phyloP scores from a whole-genome alignment of 225 moss, liverwort and hornwort species.

The Pseudoscleropodium purum region DNA sequence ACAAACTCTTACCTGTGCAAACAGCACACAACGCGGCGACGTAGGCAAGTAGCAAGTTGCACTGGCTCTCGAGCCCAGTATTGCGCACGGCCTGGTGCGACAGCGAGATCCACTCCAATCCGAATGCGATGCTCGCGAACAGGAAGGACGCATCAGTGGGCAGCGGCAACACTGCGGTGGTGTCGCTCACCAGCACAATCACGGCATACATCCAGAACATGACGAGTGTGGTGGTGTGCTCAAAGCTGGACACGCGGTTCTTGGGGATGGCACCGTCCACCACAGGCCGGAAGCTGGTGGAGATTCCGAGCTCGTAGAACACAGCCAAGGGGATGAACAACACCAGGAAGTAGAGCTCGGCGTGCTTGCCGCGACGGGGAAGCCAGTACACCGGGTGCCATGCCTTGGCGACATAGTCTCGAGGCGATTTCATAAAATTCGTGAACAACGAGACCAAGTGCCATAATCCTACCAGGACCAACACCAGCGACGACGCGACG shows the following conservation, averaged over 20 bases:
- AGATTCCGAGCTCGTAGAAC: conserved; percentile 73
- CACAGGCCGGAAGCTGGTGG: conserved; percentile 52
- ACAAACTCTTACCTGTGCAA: conserved; percentile 25
- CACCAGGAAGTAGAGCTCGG: conserved; percentile 64
- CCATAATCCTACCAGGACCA: conserved; percentile 64
- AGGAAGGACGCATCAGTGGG: conserved; percentile 63
- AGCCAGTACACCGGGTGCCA: conserved; percentile 62
- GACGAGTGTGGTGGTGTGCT: conserved; percentile 59
- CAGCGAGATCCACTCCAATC: conserved; percentile 61
- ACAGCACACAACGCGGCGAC: conserved; percentile 40
- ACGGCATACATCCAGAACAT: conserved; percentile 80
- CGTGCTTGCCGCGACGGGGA: conserved; percentile 43
- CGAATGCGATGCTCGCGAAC: conserved; percentile 62
- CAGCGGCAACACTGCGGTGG: conserved; percentile 53
- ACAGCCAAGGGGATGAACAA: conserved; percentile 56
- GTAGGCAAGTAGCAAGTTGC: conserved; percentile 56
- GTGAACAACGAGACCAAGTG: conserved; percentile 46
- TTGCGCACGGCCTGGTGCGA: conserved; percentile 54
- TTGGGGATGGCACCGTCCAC: conserved; percentile 55
- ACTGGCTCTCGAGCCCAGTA: conserved; percentile 60
- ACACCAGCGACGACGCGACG: conserved; percentile 40
- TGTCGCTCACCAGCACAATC: conserved; percentile 57
- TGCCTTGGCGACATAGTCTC: conserved; percentile 61
- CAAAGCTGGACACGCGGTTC: conserved; percentile 65
- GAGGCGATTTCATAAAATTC: conserved; percentile 44